phyloP scores from a whole-genome alignment of 2,329 filamentous ascomycete genomes.

The Orbilia blumenaviensis region DNA sequence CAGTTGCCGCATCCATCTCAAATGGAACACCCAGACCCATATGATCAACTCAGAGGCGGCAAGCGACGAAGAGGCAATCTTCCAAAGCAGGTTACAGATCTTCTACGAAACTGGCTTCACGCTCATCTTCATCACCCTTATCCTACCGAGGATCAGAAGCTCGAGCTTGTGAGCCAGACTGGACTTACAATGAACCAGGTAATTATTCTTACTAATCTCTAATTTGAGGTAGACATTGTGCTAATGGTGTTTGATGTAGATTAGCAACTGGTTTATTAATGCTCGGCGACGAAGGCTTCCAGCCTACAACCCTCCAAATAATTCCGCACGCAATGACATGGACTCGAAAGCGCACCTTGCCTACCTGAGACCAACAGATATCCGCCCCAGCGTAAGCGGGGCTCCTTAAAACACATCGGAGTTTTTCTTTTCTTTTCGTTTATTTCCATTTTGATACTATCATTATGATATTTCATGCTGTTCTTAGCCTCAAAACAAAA shows the following conservation, averaged over 20 bases:
- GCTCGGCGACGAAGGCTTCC: slow-evolving; percentile 74
- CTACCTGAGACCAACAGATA: slow-evolving; percentile 42
- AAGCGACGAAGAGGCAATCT: slow-evolving; percentile 79
- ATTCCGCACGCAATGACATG: slow-evolving; percentile 29
- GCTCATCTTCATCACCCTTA: slow-evolving; percentile 83
- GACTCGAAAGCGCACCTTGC: slow-evolving; percentile 46
- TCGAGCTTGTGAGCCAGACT: slow-evolving; percentile 79
- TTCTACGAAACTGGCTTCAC: slow-evolving; percentile 80
- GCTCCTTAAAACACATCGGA: slow-evolving; percentile 25
- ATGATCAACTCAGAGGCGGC: slow-evolving; percentile 58
- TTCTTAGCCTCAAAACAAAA: slow-evolving; percentile 18
- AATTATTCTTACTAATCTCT: slow-evolving; percentile 19
- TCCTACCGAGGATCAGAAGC: slow-evolving; percentile 86
- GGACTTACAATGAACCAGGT: slow-evolving; percentile 72
- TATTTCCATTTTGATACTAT: slow-evolving; percentile 1
- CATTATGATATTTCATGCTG: slow-evolving; percentile 7
- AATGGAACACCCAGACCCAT: slow-evolving; percentile 56
- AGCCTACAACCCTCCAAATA: slow-evolving; percentile 27
- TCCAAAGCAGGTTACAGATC: slow-evolving; percentile 87
- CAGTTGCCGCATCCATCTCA: slow-evolving; percentile 54
- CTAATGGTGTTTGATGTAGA: slow-evolving; percentile 60
- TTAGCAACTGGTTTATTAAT: slow-evolving; percentile 85
- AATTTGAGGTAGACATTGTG: not conserved
- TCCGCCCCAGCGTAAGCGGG: slow-evolving; percentile 43
- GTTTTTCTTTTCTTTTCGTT: not conserved